Evolutionary conservation across 768 basidiomycete species (phyloP).

Genomic region (Rickenella mellea): DNA sequence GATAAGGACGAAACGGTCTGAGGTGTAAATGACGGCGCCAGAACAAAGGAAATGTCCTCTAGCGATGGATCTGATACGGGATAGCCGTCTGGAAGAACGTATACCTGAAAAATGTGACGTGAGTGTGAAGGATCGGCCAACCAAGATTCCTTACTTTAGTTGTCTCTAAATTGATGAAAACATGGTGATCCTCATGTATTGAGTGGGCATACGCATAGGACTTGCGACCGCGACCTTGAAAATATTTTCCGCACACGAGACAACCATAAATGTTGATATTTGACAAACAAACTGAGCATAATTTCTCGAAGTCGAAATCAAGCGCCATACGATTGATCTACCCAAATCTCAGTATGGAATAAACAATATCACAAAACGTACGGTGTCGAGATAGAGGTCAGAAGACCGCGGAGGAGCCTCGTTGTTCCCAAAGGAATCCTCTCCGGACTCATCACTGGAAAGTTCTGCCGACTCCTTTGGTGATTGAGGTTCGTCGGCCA

Average conservation of each 20-base stretch:
- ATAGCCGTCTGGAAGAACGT: conserved; percentile 95
- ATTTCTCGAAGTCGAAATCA: conserved; percentile 99
- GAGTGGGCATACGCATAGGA: conserved; percentile 96
- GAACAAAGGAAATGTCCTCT: conserved; percentile 87
- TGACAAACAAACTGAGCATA: conserved; percentile 92
- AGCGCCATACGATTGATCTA: conserved; percentile 86
- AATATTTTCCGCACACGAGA: conserved; percentile 97
- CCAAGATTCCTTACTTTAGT: conserved; percentile 58
- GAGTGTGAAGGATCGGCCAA: conserved; percentile 10
- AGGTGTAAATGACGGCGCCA: conserved; percentile 79
- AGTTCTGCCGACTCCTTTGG: no score
- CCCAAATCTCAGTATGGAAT: conserved; percentile 3
- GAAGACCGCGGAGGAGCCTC: no score
- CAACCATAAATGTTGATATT: conserved; percentile 98
- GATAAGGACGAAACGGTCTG: conserved; percentile 45
- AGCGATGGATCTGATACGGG: conserved; percentile 93
- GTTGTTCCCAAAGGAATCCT: no score
- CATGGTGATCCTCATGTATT: conserved; percentile 96
- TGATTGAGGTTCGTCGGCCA: no score
- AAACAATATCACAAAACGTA: conserved; percentile 25
- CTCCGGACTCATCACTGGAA: no score
- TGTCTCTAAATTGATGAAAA: conserved; percentile 92
- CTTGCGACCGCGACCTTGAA: conserved; percentile 89
- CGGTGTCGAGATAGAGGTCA: conserved; percentile 93
- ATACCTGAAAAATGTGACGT: conserved; percentile 49